phyloP scores from a whole-genome alignment of 2,329 filamentous ascomycete species.

The Talaromyces sp. region DNA sequence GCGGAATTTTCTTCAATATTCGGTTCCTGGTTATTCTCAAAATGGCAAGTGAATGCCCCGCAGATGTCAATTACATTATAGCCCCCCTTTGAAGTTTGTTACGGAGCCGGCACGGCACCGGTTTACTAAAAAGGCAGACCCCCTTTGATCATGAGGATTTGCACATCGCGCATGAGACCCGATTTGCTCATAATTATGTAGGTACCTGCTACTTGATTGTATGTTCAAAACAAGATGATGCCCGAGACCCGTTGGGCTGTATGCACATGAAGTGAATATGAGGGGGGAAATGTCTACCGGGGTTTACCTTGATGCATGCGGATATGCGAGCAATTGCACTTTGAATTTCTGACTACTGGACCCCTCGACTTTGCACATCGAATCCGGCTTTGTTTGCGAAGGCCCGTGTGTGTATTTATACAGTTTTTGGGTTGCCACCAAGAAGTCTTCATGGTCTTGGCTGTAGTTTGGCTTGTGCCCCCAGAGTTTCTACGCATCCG shows the following conservation, averaged over 20 bases:
- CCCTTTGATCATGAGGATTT: not conserved
- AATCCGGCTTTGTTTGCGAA: conserved; percentile 1
- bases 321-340: too few species aligned
- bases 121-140: not conserved
- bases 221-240: not conserved
- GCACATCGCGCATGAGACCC: not conserved
- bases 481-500: conserved; percentile 18
- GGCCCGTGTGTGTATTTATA: not conserved
- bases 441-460: conserved; percentile 5
- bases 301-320: too few species aligned
- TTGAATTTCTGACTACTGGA: too few species aligned
- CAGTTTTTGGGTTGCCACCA: not conserved
- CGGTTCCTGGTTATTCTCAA: not conserved
- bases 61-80: not conserved
- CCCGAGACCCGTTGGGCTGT: not conserved
- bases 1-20: not conserved
- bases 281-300: too few species aligned
- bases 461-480: not conserved
- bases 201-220: not conserved
- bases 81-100: not conserved
- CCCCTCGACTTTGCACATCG: not conserved
- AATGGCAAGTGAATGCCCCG: not conserved
- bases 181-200: not conserved
- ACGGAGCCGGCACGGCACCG: conserved; percentile 7
- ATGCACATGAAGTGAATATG: not conserved